Percentiles rank a stretch among this genome's conserved stretches.
Conservation (phyloP, 2,329 filamentous ascomycete genomes). For the Fusarium heterosporum region DNA sequence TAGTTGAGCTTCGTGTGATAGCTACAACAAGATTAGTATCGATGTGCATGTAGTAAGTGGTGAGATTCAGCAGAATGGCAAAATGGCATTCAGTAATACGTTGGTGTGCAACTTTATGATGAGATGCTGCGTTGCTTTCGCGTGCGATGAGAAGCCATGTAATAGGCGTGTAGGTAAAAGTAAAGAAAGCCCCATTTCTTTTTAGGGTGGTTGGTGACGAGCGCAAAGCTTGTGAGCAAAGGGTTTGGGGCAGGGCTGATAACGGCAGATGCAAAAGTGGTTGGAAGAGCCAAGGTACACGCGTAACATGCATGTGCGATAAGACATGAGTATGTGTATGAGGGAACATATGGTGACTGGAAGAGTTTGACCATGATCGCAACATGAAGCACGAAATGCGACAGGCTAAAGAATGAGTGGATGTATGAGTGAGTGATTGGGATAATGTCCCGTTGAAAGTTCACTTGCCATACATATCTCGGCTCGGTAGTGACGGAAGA, state of each 20-base stretch:
- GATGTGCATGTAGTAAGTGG: slow-evolving; percentile 3
- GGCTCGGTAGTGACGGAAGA: slow-evolving; percentile 36
- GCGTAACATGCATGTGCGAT: slow-evolving; percentile 23
- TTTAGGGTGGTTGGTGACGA: slow-evolving; percentile 35
- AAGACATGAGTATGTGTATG: slow-evolving; percentile 10
- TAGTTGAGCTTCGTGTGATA: slow-evolving; percentile 1
- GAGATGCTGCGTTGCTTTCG: slow-evolving; percentile 33
- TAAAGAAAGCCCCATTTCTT: slow-evolving; percentile 29
- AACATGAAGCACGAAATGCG: slow-evolving; percentile 2
- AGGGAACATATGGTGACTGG: slow-evolving; percentile 14
- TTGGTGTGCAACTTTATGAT: slow-evolving; percentile 17
- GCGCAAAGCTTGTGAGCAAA: slow-evolving; percentile 17
- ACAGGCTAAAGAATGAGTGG: not conserved
- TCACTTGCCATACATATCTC: slow-evolving; percentile 24
- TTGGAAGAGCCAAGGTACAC: slow-evolving; percentile 10
- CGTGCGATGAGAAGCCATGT: slow-evolving; percentile 23
- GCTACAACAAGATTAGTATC: slow-evolving; percentile 7
- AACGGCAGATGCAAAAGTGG: not conserved
- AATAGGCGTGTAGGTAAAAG: slow-evolving; percentile 1
- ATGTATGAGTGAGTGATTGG: slow-evolving; percentile 7
- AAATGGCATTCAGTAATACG: not conserved
- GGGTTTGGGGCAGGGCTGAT: slow-evolving; percentile 2
- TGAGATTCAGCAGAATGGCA: slow-evolving; percentile 1
- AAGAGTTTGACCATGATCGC: slow-evolving; percentile 12
- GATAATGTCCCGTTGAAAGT: slow-evolving; percentile 14